Percentiles rank a stretch among this genome's conserved stretches.
Conservation (phyloP, 441 rosid genomes). For the Pelargonium myrrhifolium region DNA sequence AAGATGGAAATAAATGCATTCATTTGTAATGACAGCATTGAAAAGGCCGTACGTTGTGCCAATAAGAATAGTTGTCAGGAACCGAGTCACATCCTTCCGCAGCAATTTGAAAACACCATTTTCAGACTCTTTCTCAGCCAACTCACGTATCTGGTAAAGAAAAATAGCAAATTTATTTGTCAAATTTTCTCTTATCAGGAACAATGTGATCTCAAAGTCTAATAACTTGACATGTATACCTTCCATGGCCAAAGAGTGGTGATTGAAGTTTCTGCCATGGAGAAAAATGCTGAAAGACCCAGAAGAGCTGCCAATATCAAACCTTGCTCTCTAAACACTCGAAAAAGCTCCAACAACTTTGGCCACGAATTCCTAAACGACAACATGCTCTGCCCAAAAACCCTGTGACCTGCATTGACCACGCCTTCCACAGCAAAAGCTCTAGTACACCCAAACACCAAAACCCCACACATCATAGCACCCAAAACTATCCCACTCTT, state of each 20-base stretch:
- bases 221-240: conserved; percentile 37
- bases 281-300: conserved; percentile 89
- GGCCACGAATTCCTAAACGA: conserved; percentile 69
- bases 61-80: conserved; percentile 92
- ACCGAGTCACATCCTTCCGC: conserved; percentile 92
- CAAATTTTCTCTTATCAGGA: neutral
- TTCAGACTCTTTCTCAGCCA: conserved; percentile 95
- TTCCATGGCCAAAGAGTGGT: conserved; percentile 99
- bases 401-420: conserved; percentile 73
- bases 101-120: conserved; percentile 95
- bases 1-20: conserved; percentile 21
- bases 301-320: conserved; percentile 65
- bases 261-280: conserved; percentile 98
- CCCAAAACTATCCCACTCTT: conserved; percentile 36
- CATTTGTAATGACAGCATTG: conserved; percentile 17
- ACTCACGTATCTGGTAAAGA: conserved; percentile 71
- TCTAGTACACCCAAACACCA: conserved; percentile 48
- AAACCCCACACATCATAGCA: conserved; percentile 59
- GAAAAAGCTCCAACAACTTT: conserved; percentile 64
- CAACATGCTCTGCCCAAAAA: conserved; percentile 57
- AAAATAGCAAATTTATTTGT: conserved; percentile 11
- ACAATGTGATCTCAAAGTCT: neutral
- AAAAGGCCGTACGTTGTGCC: conserved; percentile 81
- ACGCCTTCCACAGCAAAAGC: conserved; percentile 68
- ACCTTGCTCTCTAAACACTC: conserved; percentile 85